A percentile compares a stretch with the other conserved stretches of the same genome.
These are phyloP conservation scores for Sporobolus alterniflorus DNA, from an alignment of 202 grass and related monocot species.

Conservation along the genomic window DNA sequence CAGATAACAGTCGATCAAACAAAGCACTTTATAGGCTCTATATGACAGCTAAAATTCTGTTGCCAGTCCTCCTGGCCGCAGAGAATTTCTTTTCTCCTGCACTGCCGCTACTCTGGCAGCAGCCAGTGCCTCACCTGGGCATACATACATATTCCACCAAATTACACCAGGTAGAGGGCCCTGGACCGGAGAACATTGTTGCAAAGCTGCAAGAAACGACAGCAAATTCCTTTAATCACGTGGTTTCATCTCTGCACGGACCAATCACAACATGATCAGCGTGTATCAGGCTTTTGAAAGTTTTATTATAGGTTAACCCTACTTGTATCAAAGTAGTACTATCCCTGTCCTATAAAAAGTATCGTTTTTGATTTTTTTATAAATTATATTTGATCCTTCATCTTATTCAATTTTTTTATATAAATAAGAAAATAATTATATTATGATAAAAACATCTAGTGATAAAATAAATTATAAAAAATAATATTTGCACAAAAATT, in stretches of 20 bases:
- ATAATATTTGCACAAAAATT: too few relatives aligned
- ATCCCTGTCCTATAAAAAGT: too few relatives aligned
- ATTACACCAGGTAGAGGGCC: background rate
- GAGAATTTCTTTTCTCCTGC: too few relatives aligned
- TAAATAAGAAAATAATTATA: too few relatives aligned
- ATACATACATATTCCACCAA: background rate
- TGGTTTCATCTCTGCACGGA: background rate
- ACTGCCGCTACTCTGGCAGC: too few relatives aligned
- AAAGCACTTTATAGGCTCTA: too few relatives aligned
- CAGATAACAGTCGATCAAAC: background rate
- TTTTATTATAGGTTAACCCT: background rate
- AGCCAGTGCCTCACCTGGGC: background rate
- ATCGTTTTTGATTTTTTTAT: too few relatives aligned
- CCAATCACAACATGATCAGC: background rate
- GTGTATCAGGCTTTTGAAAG: background rate
- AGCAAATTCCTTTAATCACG: constrained; percentile 14
- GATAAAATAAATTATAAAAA: too few relatives aligned
- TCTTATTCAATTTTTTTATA: too few relatives aligned
- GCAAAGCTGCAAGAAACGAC: constrained; percentile 15
- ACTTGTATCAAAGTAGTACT: background rate
- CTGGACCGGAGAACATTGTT: background rate
- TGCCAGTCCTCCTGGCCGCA: too few relatives aligned
- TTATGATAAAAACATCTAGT: too few relatives aligned
- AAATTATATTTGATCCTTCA: too few relatives aligned
- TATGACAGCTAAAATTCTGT: background rate